Percentiles rank a stretch among this genome's conserved stretches.
Conservation (phyloP, 164 flowering plant species). For the Houttuynia cordata region DNA sequence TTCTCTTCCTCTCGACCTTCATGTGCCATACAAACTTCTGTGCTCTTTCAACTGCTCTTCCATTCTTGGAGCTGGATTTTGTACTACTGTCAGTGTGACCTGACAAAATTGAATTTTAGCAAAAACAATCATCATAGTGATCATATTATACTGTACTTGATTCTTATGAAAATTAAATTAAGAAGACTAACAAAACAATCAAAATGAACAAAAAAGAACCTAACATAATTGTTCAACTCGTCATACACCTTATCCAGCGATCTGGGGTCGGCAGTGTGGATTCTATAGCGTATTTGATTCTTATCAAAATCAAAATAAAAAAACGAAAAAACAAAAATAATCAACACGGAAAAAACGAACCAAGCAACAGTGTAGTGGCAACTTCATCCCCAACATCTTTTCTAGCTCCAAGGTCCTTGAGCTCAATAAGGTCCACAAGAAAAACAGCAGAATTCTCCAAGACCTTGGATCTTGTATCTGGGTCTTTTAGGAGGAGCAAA, state of each 20-base stretch:
- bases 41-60: conserved; percentile 8
- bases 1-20: conserved; percentile 35
- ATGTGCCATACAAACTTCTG: conserved; percentile 30
- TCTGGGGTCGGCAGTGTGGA: too few relatives aligned
- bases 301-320: too few relatives aligned
- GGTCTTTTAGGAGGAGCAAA: conserved; percentile 49
- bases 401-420: conserved; percentile 32
- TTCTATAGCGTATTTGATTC: too few relatives aligned
- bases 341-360: background rate
- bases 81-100: conserved; percentile 11
- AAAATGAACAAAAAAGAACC: too few relatives aligned
- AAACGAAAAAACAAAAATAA: too few relatives aligned
- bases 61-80: conserved; percentile 4
- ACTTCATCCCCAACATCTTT: conserved; percentile 44
- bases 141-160: too few relatives aligned
- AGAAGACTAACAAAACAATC: too few relatives aligned
- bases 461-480: conserved; percentile 41
- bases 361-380: conserved; percentile 23
- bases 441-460: conserved; percentile 25
- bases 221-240: too few relatives aligned
- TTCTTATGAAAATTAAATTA: too few relatives aligned
- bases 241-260: too few relatives aligned
- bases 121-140: too few relatives aligned
- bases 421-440: conserved; percentile 50
- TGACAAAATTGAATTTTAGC: too few relatives aligned